Base-by-base conservation (phyloP, 208 protist genomes). In the Acanthamoeba lenticulata region DNA sequence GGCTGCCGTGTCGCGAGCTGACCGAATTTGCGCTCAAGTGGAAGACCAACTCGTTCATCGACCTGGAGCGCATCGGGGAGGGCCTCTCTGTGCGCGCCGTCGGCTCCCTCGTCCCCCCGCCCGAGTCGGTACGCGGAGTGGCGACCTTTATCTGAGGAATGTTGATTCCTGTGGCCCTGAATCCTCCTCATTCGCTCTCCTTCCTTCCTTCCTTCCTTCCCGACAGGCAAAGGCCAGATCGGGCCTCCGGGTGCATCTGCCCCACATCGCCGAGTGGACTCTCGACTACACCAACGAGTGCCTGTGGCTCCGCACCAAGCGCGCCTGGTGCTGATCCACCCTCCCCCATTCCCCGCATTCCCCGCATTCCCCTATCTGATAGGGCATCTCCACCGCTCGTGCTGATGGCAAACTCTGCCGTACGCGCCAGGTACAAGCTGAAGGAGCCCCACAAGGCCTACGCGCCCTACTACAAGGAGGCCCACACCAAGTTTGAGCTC, bases 201-300 rank as follows among this genome's bases (percentile, higher is more conserved):
- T 67, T 5, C n/a, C n/a, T 34, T 67, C 9, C 49, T 24, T 57
- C 19, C 9, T 57, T 57, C 9, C 19, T 57, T 57, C 19, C 9
- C 49, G 9, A 57, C 21, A 69, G 62, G 62, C n/a, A 15, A 69
- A 40, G 19, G 13, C 5, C n/a, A n/a, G 62, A 17, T 6, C 24
- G 3, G 57, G 36, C 17, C 32, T 81, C 32, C 24, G 29, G 72
- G 72, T 81, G 38, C 11, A 38, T 38, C n/a, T 81, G 40, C 34
- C 72, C 2, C 17, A 15, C 11, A 47, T 81, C 17, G 11, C 47
- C 9, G 72, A 81, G 72, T 81, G 72, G 72, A 81, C 72, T 1
- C 72, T 81, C 38, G 72, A 81, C 72, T 81, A 81, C 72, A 81
- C 72, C 38, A 81, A 49, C 24, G 38, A 19, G 40, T 49, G 72